These are phyloP conservation scores for Paraurostyla sp. DNA, from an alignment of 73 alveolate genomes.

Conservation along the genomic window DNA sequence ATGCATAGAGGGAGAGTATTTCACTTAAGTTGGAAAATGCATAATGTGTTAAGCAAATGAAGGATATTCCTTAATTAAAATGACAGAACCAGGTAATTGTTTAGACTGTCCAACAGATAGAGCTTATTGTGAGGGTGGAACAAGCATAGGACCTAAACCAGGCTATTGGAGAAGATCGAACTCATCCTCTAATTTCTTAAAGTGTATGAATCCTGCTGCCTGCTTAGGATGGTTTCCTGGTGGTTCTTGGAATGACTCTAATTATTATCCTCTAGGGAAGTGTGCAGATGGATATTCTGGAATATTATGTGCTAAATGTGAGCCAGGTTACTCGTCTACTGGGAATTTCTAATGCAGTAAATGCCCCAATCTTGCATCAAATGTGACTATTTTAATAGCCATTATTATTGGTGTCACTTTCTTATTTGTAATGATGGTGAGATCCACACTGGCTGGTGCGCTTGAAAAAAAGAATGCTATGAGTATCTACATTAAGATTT, in stretches of 20 bases:
- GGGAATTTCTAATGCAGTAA: constrained; percentile 62
- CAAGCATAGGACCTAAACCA: constrained; percentile 68
- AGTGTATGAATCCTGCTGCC: constrained; percentile 64
- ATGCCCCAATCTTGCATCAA: constrained; percentile 61
- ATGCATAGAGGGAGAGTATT: constrained; percentile 64
- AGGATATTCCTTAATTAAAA: neutral
- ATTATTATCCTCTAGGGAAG: constrained; percentile 13
- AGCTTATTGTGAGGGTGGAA: constrained; percentile 75
- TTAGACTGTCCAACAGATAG: constrained; percentile 58
- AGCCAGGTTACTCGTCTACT: constrained; percentile 36
- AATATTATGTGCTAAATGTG: constrained; percentile 35
- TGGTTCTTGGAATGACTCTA: neutral
- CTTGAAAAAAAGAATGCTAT: constrained; percentile 51
- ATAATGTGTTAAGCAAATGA: constrained; percentile 1
- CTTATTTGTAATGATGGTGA: constrained; percentile 37
- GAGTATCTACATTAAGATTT: constrained; percentile 71
- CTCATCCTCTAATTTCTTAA: constrained; percentile 63
- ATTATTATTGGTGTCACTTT: constrained; percentile 30
- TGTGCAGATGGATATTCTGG: constrained; percentile 71
- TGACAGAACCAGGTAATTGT: constrained; percentile 59
- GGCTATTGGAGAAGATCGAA: constrained; percentile 81
- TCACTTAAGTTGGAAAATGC: constrained; percentile 58
- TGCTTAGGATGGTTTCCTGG: constrained; percentile 67
- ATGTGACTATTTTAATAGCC: constrained; percentile 1
- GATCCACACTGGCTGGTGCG: constrained; percentile 74